Evolutionary conservation across 768 basidiomycete species (phyloP).

Genomic region (Basidioascus undulatus): DNA sequence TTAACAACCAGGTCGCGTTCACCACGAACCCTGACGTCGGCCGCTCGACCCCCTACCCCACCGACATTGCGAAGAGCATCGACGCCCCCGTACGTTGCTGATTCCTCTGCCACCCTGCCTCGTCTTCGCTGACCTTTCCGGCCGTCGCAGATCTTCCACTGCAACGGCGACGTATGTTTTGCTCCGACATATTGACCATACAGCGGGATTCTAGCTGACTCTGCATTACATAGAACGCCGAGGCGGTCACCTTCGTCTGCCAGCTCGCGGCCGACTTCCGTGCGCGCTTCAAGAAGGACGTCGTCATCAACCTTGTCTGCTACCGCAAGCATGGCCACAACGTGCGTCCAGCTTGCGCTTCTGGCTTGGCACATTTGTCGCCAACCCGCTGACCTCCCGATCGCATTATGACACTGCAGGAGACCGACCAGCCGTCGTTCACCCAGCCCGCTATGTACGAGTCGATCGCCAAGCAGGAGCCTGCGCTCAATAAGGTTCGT

Average conservation of each 20-base stretch:
- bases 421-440: conserved; percentile 95
- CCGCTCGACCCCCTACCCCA: conserved; percentile 91
- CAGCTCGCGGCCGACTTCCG: conserved; percentile 95
- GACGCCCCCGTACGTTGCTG: too few species aligned
- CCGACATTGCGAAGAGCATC: conserved; percentile 94
- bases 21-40: conserved; percentile 95
- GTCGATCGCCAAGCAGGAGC: conserved; percentile 79
- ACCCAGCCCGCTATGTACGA: conserved; percentile 94
- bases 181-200: too few species aligned
- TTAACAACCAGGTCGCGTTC: conserved; percentile 96
- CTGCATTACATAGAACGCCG: too few species aligned
- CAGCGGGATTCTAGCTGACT: too few species aligned
- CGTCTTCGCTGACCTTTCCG: too few species aligned
- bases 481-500: conserved; percentile 53
- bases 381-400: too few species aligned
- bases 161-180: conserved; percentile 93
- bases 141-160: conserved; percentile 99
- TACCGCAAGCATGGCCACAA: conserved; percentile 99
- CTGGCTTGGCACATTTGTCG: too few species aligned
- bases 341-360: too few species aligned
- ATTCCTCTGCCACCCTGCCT: too few species aligned
- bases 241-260: conserved; percentile 95
- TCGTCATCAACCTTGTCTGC: conserved; percentile 94
- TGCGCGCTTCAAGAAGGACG: conserved; percentile 95
- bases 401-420: too few species aligned